These are phyloP conservation scores for Lachnellula subtilissima DNA, from an alignment of 2,329 filamentous ascomycete genomes.

Conservation along the genomic window DNA sequence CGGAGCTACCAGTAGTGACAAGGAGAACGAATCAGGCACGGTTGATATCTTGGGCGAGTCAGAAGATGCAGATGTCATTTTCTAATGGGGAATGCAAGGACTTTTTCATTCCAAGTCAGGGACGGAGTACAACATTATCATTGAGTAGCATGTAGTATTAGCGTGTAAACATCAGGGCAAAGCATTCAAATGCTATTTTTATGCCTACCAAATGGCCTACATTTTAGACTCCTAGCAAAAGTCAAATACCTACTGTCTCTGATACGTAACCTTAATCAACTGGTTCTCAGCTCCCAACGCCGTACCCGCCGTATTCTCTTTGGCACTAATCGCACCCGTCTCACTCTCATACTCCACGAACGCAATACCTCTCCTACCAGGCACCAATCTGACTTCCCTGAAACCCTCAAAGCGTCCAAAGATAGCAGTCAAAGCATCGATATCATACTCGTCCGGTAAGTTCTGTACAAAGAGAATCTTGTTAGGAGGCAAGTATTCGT, in stretches of 20 bases:
- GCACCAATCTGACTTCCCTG: conserved; percentile 85
- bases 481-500: conserved; percentile 96
- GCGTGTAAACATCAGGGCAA: conserved; percentile 14
- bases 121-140: conserved; percentile 13
- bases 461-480: conserved; percentile 95
- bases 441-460: conserved; percentile 78
- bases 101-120: conserved; percentile 2
- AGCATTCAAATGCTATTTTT: conserved; percentile 1
- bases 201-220: not conserved
- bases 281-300: conserved; percentile 68
- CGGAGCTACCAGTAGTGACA: conserved; percentile 27
- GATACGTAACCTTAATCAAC: conserved; percentile 92
- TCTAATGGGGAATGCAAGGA: conserved; percentile 42
- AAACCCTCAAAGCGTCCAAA: conserved; percentile 92
- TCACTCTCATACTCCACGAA: conserved; percentile 97
- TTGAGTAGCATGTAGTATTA: conserved; percentile 26
- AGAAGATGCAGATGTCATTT: conserved; percentile 83
- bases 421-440: conserved; percentile 71
- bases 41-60: conserved; percentile 68
- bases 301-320: conserved; percentile 88
- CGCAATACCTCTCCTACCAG: conserved; percentile 79
- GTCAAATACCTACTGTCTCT: conserved; percentile 61
- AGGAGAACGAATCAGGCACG: conserved; percentile 40
- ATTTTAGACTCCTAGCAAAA: not conserved
- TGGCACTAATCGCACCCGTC: conserved; percentile 82